Evolutionary conservation across 2,329 filamentous ascomycete genomes (phyloP).

Genomic region (Aspergillus caelatus): DNA sequence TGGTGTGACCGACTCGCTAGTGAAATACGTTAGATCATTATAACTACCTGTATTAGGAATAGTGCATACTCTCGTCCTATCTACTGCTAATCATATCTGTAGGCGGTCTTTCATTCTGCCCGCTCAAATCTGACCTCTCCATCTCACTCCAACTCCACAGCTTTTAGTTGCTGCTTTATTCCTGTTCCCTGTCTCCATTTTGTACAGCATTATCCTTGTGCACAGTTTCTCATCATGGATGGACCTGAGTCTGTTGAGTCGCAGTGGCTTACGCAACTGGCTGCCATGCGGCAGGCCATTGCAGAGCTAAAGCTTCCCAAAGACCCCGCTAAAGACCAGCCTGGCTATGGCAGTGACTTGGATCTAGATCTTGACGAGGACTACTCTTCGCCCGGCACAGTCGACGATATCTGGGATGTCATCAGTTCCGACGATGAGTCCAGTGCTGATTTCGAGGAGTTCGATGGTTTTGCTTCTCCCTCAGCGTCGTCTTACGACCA

Average conservation of each 20-base stretch:
- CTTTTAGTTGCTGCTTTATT: neutral
- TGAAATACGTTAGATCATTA: neutral
- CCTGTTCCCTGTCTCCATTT: neutral
- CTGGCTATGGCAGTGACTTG: conserved; percentile 56
- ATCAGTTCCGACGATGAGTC: conserved; percentile 74
- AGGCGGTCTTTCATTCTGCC: neutral
- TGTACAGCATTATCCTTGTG: neutral
- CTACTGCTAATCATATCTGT: neutral
- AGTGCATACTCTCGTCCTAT: neutral
- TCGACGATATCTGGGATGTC: conserved; percentile 90
- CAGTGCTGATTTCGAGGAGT: conserved; percentile 65
- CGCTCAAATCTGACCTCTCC: neutral
- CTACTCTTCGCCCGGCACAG: conserved; percentile 60
- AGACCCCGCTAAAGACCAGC: conserved; percentile 44
- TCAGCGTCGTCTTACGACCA: conserved; percentile 53
- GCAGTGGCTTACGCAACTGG: conserved; percentile 83
- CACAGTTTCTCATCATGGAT: conserved; percentile 14
- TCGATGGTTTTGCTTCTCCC: conserved; percentile 43
- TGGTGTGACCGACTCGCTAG: too few relatives aligned
- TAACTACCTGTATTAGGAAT: neutral
- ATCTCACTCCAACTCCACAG: conserved; percentile 6
- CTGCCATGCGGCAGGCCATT: conserved; percentile 83
- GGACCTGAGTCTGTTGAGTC: conserved; percentile 41
- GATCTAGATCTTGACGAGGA: conserved; percentile 66
- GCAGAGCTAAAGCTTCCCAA: conserved; percentile 67